Percentiles rank a stretch among this genome's conserved stretches.
Evolutionary conservation across 768 basidiomycete species (phyloP).

Genomic region (Trametes maxima): DNA sequence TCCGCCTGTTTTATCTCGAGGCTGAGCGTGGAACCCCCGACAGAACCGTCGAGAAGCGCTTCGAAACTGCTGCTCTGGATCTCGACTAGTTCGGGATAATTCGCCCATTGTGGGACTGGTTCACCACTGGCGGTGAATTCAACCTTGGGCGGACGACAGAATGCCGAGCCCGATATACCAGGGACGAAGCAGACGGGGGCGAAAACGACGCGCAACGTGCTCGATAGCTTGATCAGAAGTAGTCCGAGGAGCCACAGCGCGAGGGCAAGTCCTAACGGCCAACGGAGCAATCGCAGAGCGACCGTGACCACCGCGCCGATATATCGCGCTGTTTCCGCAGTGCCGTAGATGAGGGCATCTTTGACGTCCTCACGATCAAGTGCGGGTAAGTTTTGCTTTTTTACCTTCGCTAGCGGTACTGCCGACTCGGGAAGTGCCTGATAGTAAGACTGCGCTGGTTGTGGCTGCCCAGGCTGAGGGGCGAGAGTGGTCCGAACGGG

Average conservation of each 20-base stretch:
- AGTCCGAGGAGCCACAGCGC: conserved; percentile 54
- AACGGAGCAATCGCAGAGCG: conserved; percentile 52
- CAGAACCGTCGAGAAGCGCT: conserved; percentile 59
- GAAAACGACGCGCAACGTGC: conserved; percentile 49
- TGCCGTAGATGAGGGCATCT: conserved; percentile 20
- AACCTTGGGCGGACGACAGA: conserved; percentile 41
- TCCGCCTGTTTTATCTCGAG: conserved; percentile 75
- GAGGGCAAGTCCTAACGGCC: conserved; percentile 56
- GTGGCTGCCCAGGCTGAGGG: conserved; percentile 26
- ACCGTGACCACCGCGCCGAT: conserved; percentile 48
- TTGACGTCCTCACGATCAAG: conserved; percentile 29
- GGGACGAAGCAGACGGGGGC: conserved; percentile 66
- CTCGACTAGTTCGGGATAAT: conserved; percentile 63
- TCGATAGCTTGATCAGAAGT: conserved; percentile 43
- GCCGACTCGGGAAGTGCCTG: conserved; percentile 24
- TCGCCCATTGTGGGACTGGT: conserved; percentile 46
- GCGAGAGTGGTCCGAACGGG: conserved; percentile 26
- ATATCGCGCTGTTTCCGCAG: conserved; percentile 40
- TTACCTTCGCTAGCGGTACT: background rate
- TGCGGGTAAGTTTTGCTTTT: conserved; percentile 30
- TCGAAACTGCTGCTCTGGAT: conserved; percentile 65
- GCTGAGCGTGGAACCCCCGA: conserved; percentile 60
- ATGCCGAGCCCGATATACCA: conserved; percentile 47
- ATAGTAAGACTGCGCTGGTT: no score
- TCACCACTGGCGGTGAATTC: background rate